These are phyloP conservation scores for Coniferiporia sulphurascens DNA, from an alignment of 1,284 basidiomycete species.

Conservation along the genomic window DNA sequence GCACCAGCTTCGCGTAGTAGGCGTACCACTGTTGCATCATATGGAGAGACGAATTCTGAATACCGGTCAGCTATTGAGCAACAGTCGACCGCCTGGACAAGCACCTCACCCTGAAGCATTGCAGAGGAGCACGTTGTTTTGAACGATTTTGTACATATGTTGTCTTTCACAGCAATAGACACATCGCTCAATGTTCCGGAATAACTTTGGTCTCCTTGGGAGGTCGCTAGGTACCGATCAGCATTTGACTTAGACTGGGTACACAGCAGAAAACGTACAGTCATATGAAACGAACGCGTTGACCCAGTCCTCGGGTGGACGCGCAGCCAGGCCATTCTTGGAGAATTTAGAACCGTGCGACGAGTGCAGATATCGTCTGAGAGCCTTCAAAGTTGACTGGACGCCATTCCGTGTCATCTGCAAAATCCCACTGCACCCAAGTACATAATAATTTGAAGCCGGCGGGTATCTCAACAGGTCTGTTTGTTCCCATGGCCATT, in stretches of 20 bases:
- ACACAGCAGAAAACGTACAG: background rate
- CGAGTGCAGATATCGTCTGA: background rate
- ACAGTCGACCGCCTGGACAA: background rate
- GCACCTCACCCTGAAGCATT: constrained; percentile 57
- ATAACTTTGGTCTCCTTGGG: background rate
- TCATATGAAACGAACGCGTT: constrained; percentile 15
- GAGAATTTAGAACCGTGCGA: background rate
- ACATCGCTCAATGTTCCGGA: constrained; percentile 31
- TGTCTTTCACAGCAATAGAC: constrained; percentile 78
- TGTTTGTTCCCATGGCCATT: background rate
- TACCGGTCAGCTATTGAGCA: background rate
- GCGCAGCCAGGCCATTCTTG: background rate
- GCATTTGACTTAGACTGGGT: background rate
- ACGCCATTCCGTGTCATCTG: no score
- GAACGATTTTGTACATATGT: constrained; percentile 67
- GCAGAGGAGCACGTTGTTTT: constrained; percentile 78
- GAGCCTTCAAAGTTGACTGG: no score
- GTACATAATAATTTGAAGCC: background rate
- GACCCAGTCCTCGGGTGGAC: background rate
- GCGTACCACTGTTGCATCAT: constrained; percentile 82
- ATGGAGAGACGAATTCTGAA: constrained; percentile 69
- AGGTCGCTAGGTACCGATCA: constrained; percentile 12
- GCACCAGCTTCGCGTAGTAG: constrained; percentile 66
- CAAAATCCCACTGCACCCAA: no score
- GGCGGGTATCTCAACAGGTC: background rate